Evolutionary conservation across 1,284 basidiomycete species (phyloP).

Genomic region (Marasmius fiardii): DNA sequence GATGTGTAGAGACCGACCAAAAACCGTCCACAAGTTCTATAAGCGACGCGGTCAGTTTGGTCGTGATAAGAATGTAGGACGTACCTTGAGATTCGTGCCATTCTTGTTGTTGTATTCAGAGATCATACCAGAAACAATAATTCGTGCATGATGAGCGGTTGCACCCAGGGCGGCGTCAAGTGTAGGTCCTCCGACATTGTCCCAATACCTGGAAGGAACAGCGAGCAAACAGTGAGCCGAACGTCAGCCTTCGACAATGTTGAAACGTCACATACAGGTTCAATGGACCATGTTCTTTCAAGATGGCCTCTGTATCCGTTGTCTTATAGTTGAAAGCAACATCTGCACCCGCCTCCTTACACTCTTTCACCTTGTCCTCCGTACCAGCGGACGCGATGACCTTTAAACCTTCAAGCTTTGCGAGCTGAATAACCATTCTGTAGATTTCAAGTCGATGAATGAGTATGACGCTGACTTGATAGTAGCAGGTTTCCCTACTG

Average conservation of each 20-base stretch:
- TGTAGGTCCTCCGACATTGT: conserved; percentile 52
- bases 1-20: conserved; percentile 20
- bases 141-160: conserved; percentile 41
- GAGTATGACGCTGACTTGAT: too few species aligned
- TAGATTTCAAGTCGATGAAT: too few species aligned
- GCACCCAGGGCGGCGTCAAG: conserved; percentile 46
- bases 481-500: conserved; percentile 14
- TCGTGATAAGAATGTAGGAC: not conserved
- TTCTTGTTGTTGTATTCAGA: conserved; percentile 25
- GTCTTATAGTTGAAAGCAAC: conserved; percentile 80
- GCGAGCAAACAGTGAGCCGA: not conserved
- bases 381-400: conserved; percentile 76
- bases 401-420: conserved; percentile 58
- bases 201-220: conserved; percentile 31
- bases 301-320: too few species aligned
- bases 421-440: conserved; percentile 51
- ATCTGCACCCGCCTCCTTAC: conserved; percentile 65
- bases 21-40: not conserved
- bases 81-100: conserved; percentile 20
- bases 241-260: too few species aligned
- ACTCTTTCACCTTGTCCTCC: conserved; percentile 63
- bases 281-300: too few species aligned
- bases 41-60: not conserved
- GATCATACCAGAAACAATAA: conserved; percentile 41
- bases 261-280: too few species aligned